Evolutionary conservation across 108 stramenopile species (phyloP).

Genomic region (Cyclotella choctawhatcheeana): DNA sequence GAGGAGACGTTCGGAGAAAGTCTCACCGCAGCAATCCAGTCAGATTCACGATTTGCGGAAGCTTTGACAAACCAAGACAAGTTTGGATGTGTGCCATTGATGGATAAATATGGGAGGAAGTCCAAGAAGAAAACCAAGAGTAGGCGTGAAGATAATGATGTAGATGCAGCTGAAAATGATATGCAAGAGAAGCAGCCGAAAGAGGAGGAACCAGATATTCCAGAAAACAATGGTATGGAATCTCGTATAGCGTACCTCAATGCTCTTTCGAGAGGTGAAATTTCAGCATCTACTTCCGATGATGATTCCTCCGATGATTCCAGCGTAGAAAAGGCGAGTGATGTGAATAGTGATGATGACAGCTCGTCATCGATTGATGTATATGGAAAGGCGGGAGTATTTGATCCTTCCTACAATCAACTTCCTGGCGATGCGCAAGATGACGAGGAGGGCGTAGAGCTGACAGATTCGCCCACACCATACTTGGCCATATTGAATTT

Average conservation of each 20-base stretch:
- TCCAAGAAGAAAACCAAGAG: constrained; percentile 36
- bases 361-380: constrained; percentile 55
- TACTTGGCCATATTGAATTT: constrained; percentile 86
- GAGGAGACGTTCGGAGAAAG: constrained; percentile 23
- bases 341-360: constrained; percentile 45
- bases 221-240: constrained; percentile 63
- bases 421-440: constrained; percentile 48
- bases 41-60: constrained; percentile 87
- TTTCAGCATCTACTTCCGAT: constrained; percentile 72
- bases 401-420: constrained; percentile 66
- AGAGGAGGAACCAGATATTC: constrained; percentile 17
- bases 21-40: constrained; percentile 30
- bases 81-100: constrained; percentile 54
- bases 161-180: constrained; percentile 12
- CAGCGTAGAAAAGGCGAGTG: constrained; percentile 52
- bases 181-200: constrained; percentile 10
- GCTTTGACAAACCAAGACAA: constrained; percentile 82
- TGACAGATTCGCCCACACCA: constrained; percentile 62
- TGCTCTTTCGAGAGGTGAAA: constrained; percentile 91
- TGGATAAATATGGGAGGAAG: constrained; percentile 77
- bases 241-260: constrained; percentile 93
- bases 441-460: constrained; percentile 58
- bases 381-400: constrained; percentile 67
- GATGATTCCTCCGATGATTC: constrained; percentile 47
- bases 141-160: constrained; percentile 39